Evolutionary conservation across 2,329 filamentous ascomycete genomes (phyloP).

Genomic region (Aureobasidium mangrovei): DNA sequence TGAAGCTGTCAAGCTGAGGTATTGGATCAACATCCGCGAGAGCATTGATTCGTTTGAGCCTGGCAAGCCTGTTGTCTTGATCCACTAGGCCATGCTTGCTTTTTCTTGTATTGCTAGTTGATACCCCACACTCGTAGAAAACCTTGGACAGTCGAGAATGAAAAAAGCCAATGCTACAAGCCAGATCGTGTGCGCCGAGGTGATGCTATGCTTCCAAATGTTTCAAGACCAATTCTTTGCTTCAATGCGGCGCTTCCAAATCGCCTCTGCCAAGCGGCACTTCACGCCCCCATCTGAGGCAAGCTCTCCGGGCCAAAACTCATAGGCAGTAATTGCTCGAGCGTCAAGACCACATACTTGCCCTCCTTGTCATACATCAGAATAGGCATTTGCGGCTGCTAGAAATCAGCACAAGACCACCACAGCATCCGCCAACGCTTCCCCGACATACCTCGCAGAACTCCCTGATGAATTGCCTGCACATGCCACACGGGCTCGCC

Average conservation of each 20-base stretch:
- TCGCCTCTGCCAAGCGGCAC: too few relatives aligned
- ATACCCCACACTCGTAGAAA: conserved; percentile 10
- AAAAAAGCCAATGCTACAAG: neutral
- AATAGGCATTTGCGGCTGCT: conserved; percentile 56
- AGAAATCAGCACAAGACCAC: neutral
- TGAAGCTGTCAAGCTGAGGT: conserved; percentile 71
- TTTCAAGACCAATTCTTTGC: too few relatives aligned
- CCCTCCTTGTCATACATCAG: conserved; percentile 88
- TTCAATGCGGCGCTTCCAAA: too few relatives aligned
- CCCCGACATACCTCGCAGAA: conserved; percentile 32
- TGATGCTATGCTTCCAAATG: neutral
- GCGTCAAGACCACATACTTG: conserved; percentile 58
- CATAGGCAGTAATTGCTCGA: conserved; percentile 53
- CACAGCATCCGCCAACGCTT: neutral
- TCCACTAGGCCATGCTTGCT: conserved; percentile 37
- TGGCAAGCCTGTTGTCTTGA: conserved; percentile 53
- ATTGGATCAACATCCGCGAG: conserved; percentile 84
- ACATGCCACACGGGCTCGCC: conserved; percentile 79
- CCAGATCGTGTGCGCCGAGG: neutral
- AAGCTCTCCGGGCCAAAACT: conserved; percentile 46
- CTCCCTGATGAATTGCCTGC: conserved; percentile 63
- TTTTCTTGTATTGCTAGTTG: neutral
- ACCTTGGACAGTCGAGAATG: neutral
- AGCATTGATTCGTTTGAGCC: conserved; percentile 76
- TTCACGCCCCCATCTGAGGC: neutral